Conservation (phyloP, 768 basidiomycete species). For the Suillus variegatus region DNA sequence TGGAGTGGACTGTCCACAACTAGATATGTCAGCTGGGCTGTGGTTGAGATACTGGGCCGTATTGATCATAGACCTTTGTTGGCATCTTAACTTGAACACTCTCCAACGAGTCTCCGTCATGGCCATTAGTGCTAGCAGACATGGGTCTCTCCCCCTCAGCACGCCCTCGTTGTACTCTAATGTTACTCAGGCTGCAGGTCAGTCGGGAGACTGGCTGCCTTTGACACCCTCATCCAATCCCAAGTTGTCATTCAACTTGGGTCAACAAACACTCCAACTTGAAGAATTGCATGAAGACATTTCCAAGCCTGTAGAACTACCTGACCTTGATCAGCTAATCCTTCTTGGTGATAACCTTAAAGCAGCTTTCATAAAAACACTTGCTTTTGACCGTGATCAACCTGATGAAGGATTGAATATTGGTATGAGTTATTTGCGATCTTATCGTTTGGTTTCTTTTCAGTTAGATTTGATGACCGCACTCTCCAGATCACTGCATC, state of each 20-base stretch:
- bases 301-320: background rate
- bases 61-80: background rate
- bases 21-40: background rate
- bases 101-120: background rate
- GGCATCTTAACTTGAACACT: background rate
- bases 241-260: background rate
- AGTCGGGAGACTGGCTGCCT: background rate
- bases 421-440: background rate
- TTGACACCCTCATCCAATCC: background rate
- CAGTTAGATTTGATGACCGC: background rate
- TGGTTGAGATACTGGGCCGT: too few relatives aligned
- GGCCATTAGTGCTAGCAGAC: background rate
- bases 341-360: background rate
- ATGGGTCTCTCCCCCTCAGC: background rate
- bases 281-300: background rate
- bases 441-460: background rate
- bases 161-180: background rate
- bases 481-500: background rate
- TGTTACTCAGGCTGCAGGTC: background rate
- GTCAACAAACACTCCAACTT: background rate
- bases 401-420: background rate
- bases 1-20: too few relatives aligned
- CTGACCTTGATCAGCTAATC: background rate
- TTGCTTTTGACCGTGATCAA: background rate
- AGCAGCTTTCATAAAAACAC: background rate